Base-by-base conservation (phyloP, 345 rosid genomes). In the Gynandropsis gynandra region DNA sequence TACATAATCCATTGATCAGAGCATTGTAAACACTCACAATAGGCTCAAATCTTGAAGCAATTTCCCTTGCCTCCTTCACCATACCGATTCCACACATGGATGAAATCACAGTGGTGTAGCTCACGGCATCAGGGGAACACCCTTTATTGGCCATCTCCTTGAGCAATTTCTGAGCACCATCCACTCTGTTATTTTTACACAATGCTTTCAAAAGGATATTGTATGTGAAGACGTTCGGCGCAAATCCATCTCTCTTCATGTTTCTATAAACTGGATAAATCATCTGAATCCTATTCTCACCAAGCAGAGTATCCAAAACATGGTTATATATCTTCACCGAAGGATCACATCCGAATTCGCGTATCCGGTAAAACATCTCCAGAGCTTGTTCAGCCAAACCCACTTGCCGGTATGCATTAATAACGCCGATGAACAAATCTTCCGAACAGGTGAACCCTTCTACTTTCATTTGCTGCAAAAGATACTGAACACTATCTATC, bases 381-480 rank as follows among this genome's bases (percentile, higher is more conserved):
- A 89, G 72, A 9, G 94, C 97, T 59, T 80, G 81, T 50, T 83
- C 90, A 32, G 79, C 72, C 21, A 74, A 61, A 24, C 83, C 88
- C 35, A 54, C 65, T 44, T 61, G 63, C 56, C 68, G 20, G 57
- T 73, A 83, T 21, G 67, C 76, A 74, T 59, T 72, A 31, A 87
- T 71, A 18, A 90, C 82, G 62, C 60, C 67, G 12, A 78, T 41
- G 67, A 87, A 83, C 77, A 76, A 57, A 65, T 72, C 83, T 72
- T 83, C 89, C 57, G 68, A 61, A 37, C 90, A 78, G 1, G 60
- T 61, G 36, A 87, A 51, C 11, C 92, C 95, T 65, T 87, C 95
- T 40, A 89, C 63, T 62, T 89, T 89, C 96, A 89, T 87, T 67
- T 80, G 94, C 62, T 89, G 98, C 44, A 87, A 58, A 64, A 89